Percentiles rank a stretch among this genome's conserved stretches.
phyloP scores from a whole-genome alignment of 257 asterid species.

The Gardenia jasminoides region DNA sequence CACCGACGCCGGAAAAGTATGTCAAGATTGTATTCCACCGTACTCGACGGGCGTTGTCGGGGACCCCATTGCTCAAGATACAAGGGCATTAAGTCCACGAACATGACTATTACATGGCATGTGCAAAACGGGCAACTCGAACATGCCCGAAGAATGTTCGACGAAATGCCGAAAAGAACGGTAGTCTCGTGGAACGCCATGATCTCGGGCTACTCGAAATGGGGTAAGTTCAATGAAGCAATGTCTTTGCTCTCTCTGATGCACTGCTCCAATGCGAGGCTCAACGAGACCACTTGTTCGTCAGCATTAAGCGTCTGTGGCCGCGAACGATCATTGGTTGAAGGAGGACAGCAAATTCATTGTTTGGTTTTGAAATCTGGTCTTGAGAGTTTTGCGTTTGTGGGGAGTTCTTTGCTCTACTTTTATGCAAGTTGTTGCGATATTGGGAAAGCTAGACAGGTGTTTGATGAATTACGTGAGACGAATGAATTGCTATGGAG shows the following conservation, averaged over 20 bases:
- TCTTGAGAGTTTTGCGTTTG: constrained; percentile 38
- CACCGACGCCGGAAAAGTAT: constrained; percentile 35
- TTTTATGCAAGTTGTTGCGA: constrained; percentile 42
- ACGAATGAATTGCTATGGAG: constrained; percentile 66
- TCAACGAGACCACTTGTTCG: constrained; percentile 49
- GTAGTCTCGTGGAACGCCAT: constrained; percentile 78
- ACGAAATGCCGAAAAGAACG: constrained; percentile 63
- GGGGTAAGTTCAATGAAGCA: constrained; percentile 36
- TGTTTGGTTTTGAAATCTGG: constrained; percentile 62
- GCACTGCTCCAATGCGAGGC: constrained; percentile 46
- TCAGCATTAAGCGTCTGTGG: constrained; percentile 50
- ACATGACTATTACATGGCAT: constrained; percentile 35
- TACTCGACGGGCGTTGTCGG: too few species aligned
- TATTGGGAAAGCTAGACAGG: constrained; percentile 44
- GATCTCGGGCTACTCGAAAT: constrained; percentile 62
- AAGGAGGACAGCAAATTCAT: constrained; percentile 54
- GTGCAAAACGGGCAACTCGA: constrained; percentile 40
- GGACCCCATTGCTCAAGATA: not conserved
- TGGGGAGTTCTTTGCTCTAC: constrained; percentile 62
- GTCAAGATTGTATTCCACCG: constrained; percentile 4
- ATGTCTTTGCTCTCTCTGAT: constrained; percentile 42
- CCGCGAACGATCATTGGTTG: constrained; percentile 33
- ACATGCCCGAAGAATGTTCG: constrained; percentile 61
- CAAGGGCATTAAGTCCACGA: constrained; percentile 36
- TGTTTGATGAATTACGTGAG: constrained; percentile 51